These are phyloP conservation scores for Botrytis paeoniae DNA, from an alignment of 2,329 filamentous ascomycete species.

Conservation along the genomic window DNA sequence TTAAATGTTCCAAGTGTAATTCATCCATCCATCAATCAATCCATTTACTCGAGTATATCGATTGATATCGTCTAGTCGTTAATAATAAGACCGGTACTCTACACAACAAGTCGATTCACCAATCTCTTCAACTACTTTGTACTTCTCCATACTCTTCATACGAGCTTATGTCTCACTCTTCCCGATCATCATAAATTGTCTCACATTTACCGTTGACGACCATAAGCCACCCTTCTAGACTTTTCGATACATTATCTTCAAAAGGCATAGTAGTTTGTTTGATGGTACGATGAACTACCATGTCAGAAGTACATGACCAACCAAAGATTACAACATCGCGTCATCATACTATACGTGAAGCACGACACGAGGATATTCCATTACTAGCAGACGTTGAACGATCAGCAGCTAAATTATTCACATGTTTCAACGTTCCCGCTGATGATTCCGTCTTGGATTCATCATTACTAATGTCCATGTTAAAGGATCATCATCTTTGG, in stretches of 20 bases:
- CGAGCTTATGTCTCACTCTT: conserved; percentile 13
- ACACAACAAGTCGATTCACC: background rate
- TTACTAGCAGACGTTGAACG: conserved; percentile 33
- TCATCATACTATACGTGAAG: conserved; percentile 15
- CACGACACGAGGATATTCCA: conserved; percentile 31
- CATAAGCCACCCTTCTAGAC: conserved; percentile 7
- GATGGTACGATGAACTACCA: conserved; percentile 13
- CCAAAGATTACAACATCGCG: background rate
- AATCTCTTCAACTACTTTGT: background rate
- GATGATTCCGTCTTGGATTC: conserved; percentile 31
- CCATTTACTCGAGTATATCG: background rate
- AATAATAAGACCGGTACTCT: background rate
- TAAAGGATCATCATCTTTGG: conserved; percentile 34
- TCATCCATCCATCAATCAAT: background rate
- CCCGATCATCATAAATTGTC: conserved; percentile 5
- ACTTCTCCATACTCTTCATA: background rate
- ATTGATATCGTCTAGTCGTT: background rate
- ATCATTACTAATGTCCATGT: conserved; percentile 26
- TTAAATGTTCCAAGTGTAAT: background rate
- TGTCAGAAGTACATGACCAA: conserved; percentile 18
- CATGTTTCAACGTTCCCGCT: conserved; percentile 28
- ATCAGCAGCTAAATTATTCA: conserved; percentile 35
- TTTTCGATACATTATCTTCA: conserved; percentile 3
- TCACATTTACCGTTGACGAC: conserved; percentile 8
- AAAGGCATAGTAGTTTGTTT: background rate